Base-by-base conservation (phyloP, 140 eudicot genomes). In the Anethum foeniculum region DNA sequence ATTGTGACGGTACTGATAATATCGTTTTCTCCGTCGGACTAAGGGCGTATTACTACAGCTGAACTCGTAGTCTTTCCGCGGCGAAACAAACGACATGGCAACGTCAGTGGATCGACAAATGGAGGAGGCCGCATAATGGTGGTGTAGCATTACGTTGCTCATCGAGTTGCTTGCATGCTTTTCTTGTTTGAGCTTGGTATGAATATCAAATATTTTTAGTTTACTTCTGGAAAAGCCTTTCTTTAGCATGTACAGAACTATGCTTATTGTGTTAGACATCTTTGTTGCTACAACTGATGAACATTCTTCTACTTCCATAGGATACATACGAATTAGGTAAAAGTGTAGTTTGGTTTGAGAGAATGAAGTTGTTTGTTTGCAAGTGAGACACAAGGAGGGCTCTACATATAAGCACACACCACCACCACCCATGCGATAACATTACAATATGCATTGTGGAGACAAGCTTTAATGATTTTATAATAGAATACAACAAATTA, bases 41-140 rank as follows among this genome's bases (percentile, higher is more conserved):
- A 11, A 64, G 0, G 98, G 98, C 76, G 89, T 90, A 81, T 89
- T 84, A 65, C 85, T 89, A 79, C 96, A 93, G 85, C 96, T 91
- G 85, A 93, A 93, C 56, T 93, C 91, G 86, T 93, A 90, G 16
- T 89, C 74, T 34, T 68, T 90, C 1, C 84, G 85, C 7, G 90
- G 96, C 9, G 89, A 76, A 14, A 93, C 44, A 87, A 88, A 83
- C 27, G 90, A 83, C 44, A 47, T 72, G 69, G 46, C 82, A 65
- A 81, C 81, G 85, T 87, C 83, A 77, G 84, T 78, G 18, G 92
- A 84, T 25, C 87, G 87, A 80, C 97, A 93, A 14, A 87, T 80
- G 78, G 89, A 78, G 88, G 67, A 44, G 82, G 90, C 82, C 56
- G 87, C 54, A 77, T 85, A 71, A 83, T 86, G 93, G 86, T 89